phyloP scores from a whole-genome alignment of 2,329 filamentous ascomycete species.

The Aspergillus neoniger region DNA sequence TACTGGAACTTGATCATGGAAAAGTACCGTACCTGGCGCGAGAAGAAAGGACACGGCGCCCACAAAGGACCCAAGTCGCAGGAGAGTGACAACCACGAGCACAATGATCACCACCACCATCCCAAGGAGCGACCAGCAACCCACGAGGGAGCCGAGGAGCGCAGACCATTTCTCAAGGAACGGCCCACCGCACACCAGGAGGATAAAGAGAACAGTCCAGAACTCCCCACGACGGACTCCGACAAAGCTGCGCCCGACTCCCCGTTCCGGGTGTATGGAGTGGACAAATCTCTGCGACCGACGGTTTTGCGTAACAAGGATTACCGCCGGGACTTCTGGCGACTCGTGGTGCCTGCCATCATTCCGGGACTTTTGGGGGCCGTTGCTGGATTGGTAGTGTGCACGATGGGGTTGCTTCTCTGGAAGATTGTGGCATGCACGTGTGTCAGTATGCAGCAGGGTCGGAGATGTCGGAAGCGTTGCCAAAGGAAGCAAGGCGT shows the following conservation, averaged over 20 bases:
- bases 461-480: background rate
- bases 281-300: background rate
- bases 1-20: slow-evolving; percentile 5
- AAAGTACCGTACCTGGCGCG: slow-evolving; percentile 1
- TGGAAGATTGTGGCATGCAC: slow-evolving; percentile 3
- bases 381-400: slow-evolving; percentile 5
- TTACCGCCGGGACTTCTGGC: slow-evolving; percentile 2
- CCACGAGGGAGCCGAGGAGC: too few species aligned
- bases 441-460: background rate
- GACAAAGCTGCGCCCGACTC: background rate
- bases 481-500: background rate
- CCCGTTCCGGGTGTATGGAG: background rate
- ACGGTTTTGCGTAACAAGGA: background rate
- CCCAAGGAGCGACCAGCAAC: background rate
- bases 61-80: background rate
- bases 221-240: background rate
- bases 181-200: too few species aligned
- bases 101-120: too few species aligned
- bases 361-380: background rate
- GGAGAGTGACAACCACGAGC: background rate
- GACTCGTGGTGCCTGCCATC: slow-evolving; percentile 1
- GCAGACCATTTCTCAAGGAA: background rate
- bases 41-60: background rate
- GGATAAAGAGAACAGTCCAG: too few species aligned
- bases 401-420: background rate